Conservation (phyloP, 2,329 filamentous ascomycete genomes). For the Ophiostoma novo-ulmi region DNA sequence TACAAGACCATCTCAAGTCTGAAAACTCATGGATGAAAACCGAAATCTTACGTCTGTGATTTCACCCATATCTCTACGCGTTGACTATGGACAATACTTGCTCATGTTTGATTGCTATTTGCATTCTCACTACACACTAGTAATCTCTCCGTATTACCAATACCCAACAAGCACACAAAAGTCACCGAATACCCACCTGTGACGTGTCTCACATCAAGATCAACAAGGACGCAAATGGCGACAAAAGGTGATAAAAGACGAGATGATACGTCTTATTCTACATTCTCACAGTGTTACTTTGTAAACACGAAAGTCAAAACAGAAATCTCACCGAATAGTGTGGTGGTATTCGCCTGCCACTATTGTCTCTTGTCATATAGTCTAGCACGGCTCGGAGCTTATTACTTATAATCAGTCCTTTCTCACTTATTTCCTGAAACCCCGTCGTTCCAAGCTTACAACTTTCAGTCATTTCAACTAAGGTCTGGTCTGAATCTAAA, state of each 20-base stretch:
- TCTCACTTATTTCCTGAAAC: background rate
- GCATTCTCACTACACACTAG: background rate
- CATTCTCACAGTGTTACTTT: background rate
- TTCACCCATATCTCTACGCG: background rate
- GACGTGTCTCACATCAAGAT: background rate
- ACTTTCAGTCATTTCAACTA: background rate
- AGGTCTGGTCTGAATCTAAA: background rate
- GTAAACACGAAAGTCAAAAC: background rate
- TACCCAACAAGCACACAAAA: background rate
- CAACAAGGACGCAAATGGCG: background rate
- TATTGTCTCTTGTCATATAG: background rate
- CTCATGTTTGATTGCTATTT: background rate
- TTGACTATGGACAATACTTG: background rate
- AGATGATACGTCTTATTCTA: background rate
- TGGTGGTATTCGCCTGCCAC: background rate
- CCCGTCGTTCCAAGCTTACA: background rate
- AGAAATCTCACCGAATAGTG: background rate
- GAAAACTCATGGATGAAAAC: background rate
- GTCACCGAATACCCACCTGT: background rate
- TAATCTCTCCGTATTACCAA: slow-evolving; percentile 8
- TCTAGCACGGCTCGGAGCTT: background rate
- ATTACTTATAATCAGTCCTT: background rate
- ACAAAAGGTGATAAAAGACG: background rate
- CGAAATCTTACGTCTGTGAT: background rate
- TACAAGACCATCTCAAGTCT: background rate